Conservation (phyloP, 2,329 filamentous ascomycete species). For the Rugonectria rugulosa region DNA sequence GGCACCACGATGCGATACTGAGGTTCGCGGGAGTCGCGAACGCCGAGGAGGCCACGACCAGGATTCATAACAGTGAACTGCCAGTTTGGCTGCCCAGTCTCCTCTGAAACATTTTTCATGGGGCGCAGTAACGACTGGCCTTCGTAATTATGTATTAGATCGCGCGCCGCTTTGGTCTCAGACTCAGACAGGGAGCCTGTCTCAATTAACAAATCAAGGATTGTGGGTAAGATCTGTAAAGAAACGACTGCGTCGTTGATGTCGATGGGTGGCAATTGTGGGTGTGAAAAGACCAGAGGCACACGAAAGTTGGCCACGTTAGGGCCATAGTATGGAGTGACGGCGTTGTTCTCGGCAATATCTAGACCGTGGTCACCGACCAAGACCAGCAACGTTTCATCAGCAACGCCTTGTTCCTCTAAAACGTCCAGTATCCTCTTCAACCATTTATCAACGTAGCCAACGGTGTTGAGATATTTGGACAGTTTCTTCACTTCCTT, state of each 20-base stretch:
- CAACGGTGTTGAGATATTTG: slow-evolving; percentile 38
- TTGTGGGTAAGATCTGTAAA: slow-evolving; percentile 40
- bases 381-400: slow-evolving; percentile 41
- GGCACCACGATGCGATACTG: slow-evolving; percentile 38
- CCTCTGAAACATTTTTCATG: no score
- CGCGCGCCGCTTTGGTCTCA: slow-evolving; percentile 23
- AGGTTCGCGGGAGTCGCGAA: slow-evolving; percentile 32
- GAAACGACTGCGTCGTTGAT: slow-evolving; percentile 36
- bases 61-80: slow-evolving; percentile 40
- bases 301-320: slow-evolving; percentile 38
- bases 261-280: slow-evolving; percentile 34
- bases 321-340: slow-evolving; percentile 39
- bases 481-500: slow-evolving; percentile 1
- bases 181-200: slow-evolving; percentile 33
- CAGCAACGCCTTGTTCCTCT: slow-evolving; percentile 39
- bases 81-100: slow-evolving; percentile 35
- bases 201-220: slow-evolving; percentile 41
- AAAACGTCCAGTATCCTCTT: slow-evolving; percentile 34
- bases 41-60: slow-evolving; percentile 34
- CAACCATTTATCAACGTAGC: slow-evolving; percentile 40
- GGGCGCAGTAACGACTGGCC: slow-evolving; percentile 38
- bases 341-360: slow-evolving; percentile 35
- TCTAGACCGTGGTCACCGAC: slow-evolving; percentile 42
- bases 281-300: slow-evolving; percentile 41
- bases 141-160: slow-evolving; percentile 36